phyloP scores from a whole-genome alignment of 495 filamentous ascomycete species.

The Hypoxylon lienhwacheense region DNA sequence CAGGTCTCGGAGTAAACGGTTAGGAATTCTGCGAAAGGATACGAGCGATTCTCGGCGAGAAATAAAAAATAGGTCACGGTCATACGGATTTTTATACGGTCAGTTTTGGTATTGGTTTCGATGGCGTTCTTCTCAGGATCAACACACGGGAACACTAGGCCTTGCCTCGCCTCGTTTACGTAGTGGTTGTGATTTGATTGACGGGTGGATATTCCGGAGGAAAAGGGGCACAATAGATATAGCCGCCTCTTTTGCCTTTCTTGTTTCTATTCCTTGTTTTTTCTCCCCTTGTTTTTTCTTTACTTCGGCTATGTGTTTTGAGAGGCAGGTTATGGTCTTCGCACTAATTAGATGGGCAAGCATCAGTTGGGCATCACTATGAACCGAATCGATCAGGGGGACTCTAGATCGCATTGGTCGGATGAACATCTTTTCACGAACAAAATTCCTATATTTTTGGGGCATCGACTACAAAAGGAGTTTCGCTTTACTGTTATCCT shows the following conservation, averaged over 20 bases:
- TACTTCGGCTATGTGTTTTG: not conserved
- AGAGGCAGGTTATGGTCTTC: not conserved
- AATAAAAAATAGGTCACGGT: slow-evolving; percentile 7
- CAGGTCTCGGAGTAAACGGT: slow-evolving; percentile 27
- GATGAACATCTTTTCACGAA: not conserved
- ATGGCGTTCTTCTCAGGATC: not conserved
- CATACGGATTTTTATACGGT: slow-evolving; percentile 5
- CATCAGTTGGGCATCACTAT: slow-evolving; percentile 13
- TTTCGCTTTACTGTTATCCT: not conserved
- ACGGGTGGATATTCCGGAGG: not conserved
- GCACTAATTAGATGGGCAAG: slow-evolving; percentile 9
- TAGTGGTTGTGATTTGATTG: not conserved
- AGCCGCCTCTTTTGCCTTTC: not conserved
- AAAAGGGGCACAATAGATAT: not conserved
- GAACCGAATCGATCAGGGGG: slow-evolving; percentile 1
- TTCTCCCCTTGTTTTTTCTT: not conserved
- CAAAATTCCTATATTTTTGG: not conserved
- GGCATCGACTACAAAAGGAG: not conserved
- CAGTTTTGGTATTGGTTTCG: not conserved
- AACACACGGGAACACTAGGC: not conserved
- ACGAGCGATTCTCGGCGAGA: slow-evolving; percentile 18
- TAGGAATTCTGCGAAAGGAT: slow-evolving; percentile 14
- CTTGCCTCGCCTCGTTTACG: not conserved
- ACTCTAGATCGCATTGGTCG: not conserved
- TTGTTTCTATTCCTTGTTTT: not conserved